Evolutionary conservation across 345 rosid species (phyloP).

Genomic region (Sisymbrium irio): DNA sequence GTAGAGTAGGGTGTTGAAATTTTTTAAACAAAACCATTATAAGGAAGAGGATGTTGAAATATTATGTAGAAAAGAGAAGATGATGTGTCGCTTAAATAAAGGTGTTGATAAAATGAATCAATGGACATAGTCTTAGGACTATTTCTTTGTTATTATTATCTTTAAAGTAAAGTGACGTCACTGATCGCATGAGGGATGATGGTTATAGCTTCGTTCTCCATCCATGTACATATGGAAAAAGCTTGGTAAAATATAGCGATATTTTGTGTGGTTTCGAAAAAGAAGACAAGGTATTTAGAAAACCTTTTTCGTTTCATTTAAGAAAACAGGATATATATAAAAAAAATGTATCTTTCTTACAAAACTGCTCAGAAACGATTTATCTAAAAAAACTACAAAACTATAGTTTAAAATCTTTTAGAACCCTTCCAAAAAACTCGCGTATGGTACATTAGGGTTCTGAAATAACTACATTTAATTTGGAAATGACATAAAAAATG

Average conservation of each 20-base stretch:
- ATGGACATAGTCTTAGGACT: too few relatives aligned
- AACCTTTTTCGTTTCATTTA: not conserved
- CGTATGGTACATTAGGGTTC: not conserved
- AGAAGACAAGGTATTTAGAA: not conserved
- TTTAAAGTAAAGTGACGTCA: not conserved
- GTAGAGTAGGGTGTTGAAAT: too few relatives aligned
- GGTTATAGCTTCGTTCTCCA: not conserved
- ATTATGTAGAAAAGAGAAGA: too few relatives aligned
- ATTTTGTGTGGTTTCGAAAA: not conserved
- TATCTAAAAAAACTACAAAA: too few relatives aligned
- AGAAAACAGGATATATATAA: too few relatives aligned
- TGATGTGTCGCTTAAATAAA: too few relatives aligned
- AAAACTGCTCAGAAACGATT: not conserved
- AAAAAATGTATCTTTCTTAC: too few relatives aligned
- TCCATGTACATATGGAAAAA: not conserved
- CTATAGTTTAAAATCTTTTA: not conserved
- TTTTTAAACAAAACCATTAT: too few relatives aligned
- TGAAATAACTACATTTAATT: too few relatives aligned
- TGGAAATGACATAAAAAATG: not conserved
- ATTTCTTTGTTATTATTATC: too few relatives aligned
- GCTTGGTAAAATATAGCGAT: not conserved
- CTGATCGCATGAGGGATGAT: not conserved
- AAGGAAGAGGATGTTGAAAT: too few relatives aligned
- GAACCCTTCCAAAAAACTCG: not conserved
- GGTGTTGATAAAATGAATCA: too few relatives aligned